Conservation (phyloP, 208 protist species). For the Crithidia bombi region DNA sequence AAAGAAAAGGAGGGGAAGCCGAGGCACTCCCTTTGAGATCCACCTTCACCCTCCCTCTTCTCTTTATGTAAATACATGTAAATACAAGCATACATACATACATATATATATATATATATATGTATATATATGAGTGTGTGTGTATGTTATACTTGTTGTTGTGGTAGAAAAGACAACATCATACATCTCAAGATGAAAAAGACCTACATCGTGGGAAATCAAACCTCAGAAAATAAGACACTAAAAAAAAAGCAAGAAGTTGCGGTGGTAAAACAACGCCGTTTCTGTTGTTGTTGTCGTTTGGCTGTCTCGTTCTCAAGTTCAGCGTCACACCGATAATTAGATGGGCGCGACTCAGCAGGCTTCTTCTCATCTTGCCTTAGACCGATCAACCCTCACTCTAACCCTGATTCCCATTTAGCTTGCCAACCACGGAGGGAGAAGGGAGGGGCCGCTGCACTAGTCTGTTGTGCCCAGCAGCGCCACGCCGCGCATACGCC, state of each 20-base stretch:
- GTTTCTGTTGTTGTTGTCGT: too few relatives aligned
- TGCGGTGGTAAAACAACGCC: too few relatives aligned
- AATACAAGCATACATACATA: not conserved
- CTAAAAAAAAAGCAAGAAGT: not conserved
- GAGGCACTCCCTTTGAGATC: not conserved
- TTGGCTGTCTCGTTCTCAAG: too few relatives aligned
- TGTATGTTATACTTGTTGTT: not conserved
- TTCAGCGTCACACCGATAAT: too few relatives aligned
- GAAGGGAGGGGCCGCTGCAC: not conserved
- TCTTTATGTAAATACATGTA: not conserved
- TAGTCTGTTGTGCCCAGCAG: constrained; percentile 90
- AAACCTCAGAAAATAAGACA: not conserved
- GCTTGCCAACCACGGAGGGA: constrained; percentile 1
- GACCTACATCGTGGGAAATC: too few relatives aligned
- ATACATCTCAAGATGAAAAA: not conserved
- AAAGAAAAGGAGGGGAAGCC: not conserved
- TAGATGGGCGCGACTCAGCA: too few relatives aligned
- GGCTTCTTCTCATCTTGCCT: too few relatives aligned
- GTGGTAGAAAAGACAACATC: not conserved
- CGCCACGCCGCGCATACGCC: constrained; percentile 96
- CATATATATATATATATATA: not conserved
- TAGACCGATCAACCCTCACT: too few relatives aligned
- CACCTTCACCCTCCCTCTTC: not conserved
- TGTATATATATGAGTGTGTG: not conserved
- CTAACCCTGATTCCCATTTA: too few relatives aligned